Percentiles rank a stretch among this genome's conserved stretches.
Evolutionary conservation across 495 filamentous ascomycete genomes (phyloP).

Genomic region (Neurospora discreta): DNA sequence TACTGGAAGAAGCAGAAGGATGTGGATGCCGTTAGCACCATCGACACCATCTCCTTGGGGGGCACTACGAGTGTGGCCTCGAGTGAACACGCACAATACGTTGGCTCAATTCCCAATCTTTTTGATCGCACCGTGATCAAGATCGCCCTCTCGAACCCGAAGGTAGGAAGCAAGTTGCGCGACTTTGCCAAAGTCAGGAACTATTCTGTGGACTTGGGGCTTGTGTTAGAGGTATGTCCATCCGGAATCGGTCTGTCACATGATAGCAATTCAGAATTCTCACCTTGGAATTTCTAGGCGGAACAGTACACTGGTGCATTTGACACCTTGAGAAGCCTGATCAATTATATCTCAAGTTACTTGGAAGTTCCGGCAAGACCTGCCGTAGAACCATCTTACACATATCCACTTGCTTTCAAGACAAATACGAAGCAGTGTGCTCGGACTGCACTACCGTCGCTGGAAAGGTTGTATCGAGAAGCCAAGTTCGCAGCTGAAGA

Average conservation of each 20-base stretch:
- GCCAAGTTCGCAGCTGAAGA: slow-evolving; percentile 32
- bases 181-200: slow-evolving; percentile 32
- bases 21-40: slow-evolving; percentile 7
- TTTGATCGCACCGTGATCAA: slow-evolving; percentile 37
- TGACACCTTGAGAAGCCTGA: slow-evolving; percentile 25
- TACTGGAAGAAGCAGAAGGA: slow-evolving; percentile 2
- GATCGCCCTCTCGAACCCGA: slow-evolving; percentile 34
- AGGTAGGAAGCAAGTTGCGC: slow-evolving; percentile 29
- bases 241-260: no score
- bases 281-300: slow-evolving; percentile 7
- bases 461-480: slow-evolving; percentile 35
- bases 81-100: background rate
- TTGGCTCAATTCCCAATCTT: slow-evolving; percentile 22
- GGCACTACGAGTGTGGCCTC: background rate
- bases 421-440: slow-evolving; percentile 31
- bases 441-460: slow-evolving; percentile 24
- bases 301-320: slow-evolving; percentile 25
- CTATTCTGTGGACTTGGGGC: slow-evolving; percentile 37
- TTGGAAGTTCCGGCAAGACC: slow-evolving; percentile 30
- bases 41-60: slow-evolving; percentile 7
- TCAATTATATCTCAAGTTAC: slow-evolving; percentile 34
- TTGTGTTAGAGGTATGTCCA: slow-evolving; percentile 32
- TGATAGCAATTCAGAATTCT: background rate
- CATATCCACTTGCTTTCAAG: slow-evolving; percentile 23
- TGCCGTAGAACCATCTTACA: slow-evolving; percentile 28